Percentiles rank a stretch among this genome's conserved stretches.
These are phyloP conservation scores for Glaciozyma antarctica DNA, from an alignment of 768 basidiomycete genomes.

Conservation along the genomic window DNA sequence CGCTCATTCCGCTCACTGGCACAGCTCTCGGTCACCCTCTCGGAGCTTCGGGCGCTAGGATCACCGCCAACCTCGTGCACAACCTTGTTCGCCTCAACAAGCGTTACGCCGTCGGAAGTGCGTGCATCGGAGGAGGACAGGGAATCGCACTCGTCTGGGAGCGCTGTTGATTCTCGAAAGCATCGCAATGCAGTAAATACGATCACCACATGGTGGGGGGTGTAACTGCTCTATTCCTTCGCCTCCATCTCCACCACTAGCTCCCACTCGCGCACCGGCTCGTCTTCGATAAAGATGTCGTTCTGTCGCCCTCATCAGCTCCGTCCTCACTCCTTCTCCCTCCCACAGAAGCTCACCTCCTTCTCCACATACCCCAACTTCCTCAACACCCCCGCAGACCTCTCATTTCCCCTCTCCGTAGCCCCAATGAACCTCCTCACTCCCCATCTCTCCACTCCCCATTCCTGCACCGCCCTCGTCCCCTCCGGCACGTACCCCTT, in stretches of 20 bases:
- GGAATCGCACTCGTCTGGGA: constrained; percentile 31
- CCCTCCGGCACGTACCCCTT: background rate
- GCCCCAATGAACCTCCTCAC: background rate
- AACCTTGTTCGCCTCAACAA: constrained; percentile 40
- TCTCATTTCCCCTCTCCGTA: background rate
- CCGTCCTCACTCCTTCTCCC: background rate
- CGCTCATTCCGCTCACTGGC: background rate
- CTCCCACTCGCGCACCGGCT: background rate
- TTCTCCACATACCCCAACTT: background rate
- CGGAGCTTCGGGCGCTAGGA: constrained; percentile 35
- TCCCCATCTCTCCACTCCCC: background rate
- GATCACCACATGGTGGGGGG: no score
- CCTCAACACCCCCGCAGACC: background rate
- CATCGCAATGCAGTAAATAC: no score
- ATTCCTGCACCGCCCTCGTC: background rate
- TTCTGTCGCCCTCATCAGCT: background rate
- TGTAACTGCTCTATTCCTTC: no score
- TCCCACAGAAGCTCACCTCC: background rate
- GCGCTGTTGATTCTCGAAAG: constrained; percentile 1
- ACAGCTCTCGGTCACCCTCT: constrained; percentile 33
- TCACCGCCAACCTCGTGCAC: constrained; percentile 41
- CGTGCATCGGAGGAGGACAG: constrained; percentile 44
- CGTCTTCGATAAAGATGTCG: background rate
- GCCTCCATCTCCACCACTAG: background rate
- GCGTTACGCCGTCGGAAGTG: constrained; percentile 41